A percentile compares a stretch with the other conserved stretches of the same genome.
phyloP scores from a whole-genome alignment of 2,329 filamentous ascomycete species.

The Chalaropsis ovoidea region DNA sequence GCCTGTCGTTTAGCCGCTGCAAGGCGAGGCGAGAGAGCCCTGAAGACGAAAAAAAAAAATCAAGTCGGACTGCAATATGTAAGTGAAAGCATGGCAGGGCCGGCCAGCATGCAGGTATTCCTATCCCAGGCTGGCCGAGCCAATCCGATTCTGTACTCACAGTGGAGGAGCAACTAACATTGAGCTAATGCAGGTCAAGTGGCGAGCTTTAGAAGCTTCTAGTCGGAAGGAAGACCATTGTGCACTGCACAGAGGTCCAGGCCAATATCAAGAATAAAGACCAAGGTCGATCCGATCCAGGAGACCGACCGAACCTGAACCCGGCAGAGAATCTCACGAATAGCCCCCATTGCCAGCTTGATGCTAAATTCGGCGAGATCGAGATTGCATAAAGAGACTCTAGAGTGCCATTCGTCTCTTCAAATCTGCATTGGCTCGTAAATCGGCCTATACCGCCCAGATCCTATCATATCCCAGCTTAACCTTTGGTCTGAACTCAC shows the following conservation, averaged over 20 bases:
- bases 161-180: constrained; percentile 6
- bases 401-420: background rate
- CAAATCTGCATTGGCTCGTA: constrained; percentile 4
- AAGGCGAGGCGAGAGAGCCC: no score
- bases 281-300: background rate
- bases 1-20: no score
- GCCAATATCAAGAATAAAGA: background rate
- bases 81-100: no score
- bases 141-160: no score
- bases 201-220: constrained; percentile 12
- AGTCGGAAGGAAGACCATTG: constrained; percentile 2
- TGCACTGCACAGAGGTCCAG: background rate
- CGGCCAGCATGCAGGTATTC: no score
- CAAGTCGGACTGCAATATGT: no score
- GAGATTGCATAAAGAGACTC: background rate
- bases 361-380: constrained; percentile 6
- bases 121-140: no score
- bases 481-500: constrained; percentile 3
- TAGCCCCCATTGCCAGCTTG: background rate
- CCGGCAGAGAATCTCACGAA: background rate
- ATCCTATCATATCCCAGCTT: background rate
- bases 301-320: background rate
- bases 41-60: no score
- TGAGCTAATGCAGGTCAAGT: constrained; percentile 7
- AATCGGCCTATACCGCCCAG: background rate